Conservation (phyloP, 768 basidiomycete genomes). For the Clitopilus hobsonii region DNA sequence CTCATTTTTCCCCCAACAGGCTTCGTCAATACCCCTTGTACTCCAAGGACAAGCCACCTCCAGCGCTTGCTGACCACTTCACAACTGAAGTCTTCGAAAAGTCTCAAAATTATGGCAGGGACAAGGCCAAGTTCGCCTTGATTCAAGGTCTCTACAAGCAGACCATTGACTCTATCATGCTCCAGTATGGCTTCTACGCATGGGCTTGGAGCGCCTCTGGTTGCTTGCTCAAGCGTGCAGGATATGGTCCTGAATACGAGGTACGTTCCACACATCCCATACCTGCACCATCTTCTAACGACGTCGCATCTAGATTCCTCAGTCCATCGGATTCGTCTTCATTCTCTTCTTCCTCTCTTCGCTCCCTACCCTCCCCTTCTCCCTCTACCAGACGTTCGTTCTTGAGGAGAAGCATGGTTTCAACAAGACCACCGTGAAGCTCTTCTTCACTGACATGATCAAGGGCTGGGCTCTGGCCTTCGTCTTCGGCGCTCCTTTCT, state of each 20-base stretch:
- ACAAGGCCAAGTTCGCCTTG: slow-evolving; percentile 83
- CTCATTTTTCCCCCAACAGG: slow-evolving; percentile 24
- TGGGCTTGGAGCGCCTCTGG: slow-evolving; percentile 78
- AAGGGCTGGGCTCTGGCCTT: slow-evolving; percentile 75
- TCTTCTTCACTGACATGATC: slow-evolving; percentile 77
- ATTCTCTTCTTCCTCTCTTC: slow-evolving; percentile 63
- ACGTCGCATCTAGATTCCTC: slow-evolving; percentile 54
- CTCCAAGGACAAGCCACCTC: slow-evolving; percentile 67
- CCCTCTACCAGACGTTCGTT: slow-evolving; percentile 86
- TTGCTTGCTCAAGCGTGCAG: slow-evolving; percentile 39
- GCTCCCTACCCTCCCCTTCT: slow-evolving; percentile 69
- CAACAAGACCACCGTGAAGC: slow-evolving; percentile 82
- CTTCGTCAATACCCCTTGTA: slow-evolving; percentile 85
- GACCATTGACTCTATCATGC: slow-evolving; percentile 58
- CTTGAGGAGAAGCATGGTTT: slow-evolving; percentile 95
- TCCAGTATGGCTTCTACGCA: slow-evolving; percentile 76
- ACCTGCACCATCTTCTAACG: neutral
- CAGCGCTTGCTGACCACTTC: slow-evolving; percentile 66
- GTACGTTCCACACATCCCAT: slow-evolving; percentile 35
- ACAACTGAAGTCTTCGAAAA: slow-evolving; percentile 72
- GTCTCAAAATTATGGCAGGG: slow-evolving; percentile 86
- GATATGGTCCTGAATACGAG: slow-evolving; percentile 70
- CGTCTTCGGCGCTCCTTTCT: slow-evolving; percentile 77
- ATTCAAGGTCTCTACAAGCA: slow-evolving; percentile 74
- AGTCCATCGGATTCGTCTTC: slow-evolving; percentile 76